phyloP scores from a whole-genome alignment of 2,329 filamentous ascomycete species.

The Trichoderma sp. region DNA sequence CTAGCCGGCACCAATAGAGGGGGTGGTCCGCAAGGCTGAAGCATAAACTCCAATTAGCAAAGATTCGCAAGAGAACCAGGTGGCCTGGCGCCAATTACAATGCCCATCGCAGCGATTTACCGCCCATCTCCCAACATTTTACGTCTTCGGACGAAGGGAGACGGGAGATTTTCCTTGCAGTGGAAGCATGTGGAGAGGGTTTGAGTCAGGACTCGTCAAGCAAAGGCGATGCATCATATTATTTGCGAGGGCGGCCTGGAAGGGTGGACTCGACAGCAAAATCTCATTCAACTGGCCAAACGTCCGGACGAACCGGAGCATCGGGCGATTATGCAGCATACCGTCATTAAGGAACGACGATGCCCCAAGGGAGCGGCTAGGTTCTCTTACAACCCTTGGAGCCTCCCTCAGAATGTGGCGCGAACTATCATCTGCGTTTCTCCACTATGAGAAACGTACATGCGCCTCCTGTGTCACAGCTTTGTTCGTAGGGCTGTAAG shows the following conservation, averaged over 20 bases:
- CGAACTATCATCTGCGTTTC: constrained; percentile 10
- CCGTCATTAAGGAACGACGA: background rate
- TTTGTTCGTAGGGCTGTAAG: constrained; percentile 4
- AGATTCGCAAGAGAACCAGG: background rate
- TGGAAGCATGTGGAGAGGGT: background rate
- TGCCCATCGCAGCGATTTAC: background rate
- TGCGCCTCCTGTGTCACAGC: constrained; percentile 17
- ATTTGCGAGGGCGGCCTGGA: background rate
- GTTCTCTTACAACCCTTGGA: background rate
- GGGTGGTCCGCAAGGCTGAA: constrained; percentile 15
- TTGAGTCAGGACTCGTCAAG: constrained; percentile 1
- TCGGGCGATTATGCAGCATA: background rate
- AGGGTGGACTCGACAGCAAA: background rate
- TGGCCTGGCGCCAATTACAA: background rate
- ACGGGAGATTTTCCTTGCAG: background rate
- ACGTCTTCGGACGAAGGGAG: constrained; percentile 10
- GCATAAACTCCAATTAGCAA: background rate
- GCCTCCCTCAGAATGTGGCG: constrained; percentile 4
- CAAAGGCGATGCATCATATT: constrained; percentile 13
- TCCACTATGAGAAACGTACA: background rate
- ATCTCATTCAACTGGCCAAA: background rate
- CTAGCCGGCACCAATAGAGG: background rate
- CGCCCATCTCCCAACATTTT: background rate
- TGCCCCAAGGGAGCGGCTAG: background rate
- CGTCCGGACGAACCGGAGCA: background rate